Percentiles rank a stretch among this genome's conserved stretches.
Conservation (phyloP, 331 rosid genomes). For the Spiraea crenata region DNA sequence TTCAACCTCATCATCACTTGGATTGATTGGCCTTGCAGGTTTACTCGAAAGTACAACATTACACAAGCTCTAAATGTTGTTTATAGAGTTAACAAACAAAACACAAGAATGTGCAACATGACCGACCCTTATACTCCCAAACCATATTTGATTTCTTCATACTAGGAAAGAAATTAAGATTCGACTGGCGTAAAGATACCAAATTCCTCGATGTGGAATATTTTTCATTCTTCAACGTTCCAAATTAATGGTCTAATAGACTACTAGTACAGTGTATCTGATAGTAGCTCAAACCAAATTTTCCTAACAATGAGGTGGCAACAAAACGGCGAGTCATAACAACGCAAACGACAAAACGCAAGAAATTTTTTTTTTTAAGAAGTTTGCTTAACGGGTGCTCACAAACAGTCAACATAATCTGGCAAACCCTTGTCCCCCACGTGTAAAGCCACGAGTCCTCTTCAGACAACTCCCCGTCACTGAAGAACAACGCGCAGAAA, state of each 20-base stretch:
- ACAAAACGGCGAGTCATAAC: not conserved
- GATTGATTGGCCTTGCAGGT: too few relatives aligned
- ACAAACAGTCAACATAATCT: conserved; percentile 15
- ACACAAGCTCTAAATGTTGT: too few relatives aligned
- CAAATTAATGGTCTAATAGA: not conserved
- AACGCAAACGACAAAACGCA: conserved; percentile 19
- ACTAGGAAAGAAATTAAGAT: not conserved
- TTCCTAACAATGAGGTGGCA: not conserved
- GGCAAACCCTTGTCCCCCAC: conserved; percentile 11
- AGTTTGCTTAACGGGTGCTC: not conserved
- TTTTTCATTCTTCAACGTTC: not conserved
- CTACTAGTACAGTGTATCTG: not conserved
- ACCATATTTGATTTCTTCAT: too few relatives aligned
- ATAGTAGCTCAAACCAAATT: not conserved
- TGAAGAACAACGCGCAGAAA: not conserved
- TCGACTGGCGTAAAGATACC: not conserved
- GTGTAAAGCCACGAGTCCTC: not conserved
- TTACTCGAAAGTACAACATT: too few relatives aligned
- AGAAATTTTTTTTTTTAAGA: too few relatives aligned
- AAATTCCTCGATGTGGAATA: not conserved
- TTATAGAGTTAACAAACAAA: too few relatives aligned
- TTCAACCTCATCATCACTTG: too few relatives aligned
- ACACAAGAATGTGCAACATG: too few relatives aligned
- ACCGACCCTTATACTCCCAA: too few relatives aligned
- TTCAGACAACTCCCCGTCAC: conserved; percentile 8